Base-by-base conservation (phyloP, 1,284 basidiomycete genomes). In the Pseudozyma thailandica region DNA sequence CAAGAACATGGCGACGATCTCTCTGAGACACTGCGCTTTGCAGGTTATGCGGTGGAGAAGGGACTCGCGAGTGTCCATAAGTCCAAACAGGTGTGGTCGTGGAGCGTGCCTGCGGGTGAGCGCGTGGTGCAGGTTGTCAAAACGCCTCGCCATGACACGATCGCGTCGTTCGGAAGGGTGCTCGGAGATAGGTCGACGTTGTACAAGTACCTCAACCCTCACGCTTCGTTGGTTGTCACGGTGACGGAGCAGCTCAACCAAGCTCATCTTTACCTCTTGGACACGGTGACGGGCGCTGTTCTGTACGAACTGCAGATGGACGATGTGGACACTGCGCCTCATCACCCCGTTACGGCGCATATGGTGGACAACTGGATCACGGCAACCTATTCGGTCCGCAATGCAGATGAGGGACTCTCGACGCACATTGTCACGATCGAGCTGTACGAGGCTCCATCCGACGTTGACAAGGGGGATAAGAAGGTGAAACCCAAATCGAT, bases 361-460 rank as follows among this genome's bases (percentile, higher is more conserved):
- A 85, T 95, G 66, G 87, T 88, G 16, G 94, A 98, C 84, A 97
- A 98, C 82, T 98, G 95, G 94, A 84, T 98, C 51, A 90, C 94
- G 18, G 93, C 93, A 84, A 87, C 90, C 50, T 95, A 84, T 80
- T 65, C 79, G 7, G 83, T 83, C 23, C 66, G 89, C 72, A 89
- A 90, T 43, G 86, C 86, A 18, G 87, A 87, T 3, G 84, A 85
- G 50, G 65, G 70, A 7, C 38, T 69, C 5, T 49, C 64, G 5
- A 73, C 71, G 13, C 58, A 72, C 26, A 60, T 83, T 15, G 72
- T 92, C 4, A 90, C 88, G 8, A 89, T 94, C 1, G 94, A 97
- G 84, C 85, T 97, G 53, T 97, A 92, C 84, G 92, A 96, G 80
- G 27, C 46, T 30, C 45, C 50, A 16, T 21, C 50, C 1, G 92